Evolutionary conservation across 2,329 filamentous ascomycete species (phyloP), one percentile per base, ranked within the genome.

Genomic region (Clathrospora elynae): DNA sequence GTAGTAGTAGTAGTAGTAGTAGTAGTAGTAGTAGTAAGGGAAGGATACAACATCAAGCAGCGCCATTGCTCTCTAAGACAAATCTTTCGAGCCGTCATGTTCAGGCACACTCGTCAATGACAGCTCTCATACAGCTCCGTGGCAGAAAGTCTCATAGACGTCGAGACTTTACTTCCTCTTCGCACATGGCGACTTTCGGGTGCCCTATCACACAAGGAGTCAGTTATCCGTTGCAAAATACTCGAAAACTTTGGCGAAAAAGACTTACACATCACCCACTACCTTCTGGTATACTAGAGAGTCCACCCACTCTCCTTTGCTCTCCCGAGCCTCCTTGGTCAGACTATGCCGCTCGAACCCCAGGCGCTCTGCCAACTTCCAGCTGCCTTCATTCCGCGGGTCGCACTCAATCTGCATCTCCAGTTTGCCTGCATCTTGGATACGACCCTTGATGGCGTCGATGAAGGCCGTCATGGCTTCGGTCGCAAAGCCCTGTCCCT

Each of bases 361-460:
- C 26, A 70, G 26, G 12, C 63, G 26, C 36, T 67, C 58, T 1
- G 66, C 67, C 19, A 70, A 5, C 41, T 55, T 62, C 55, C 58
- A 57, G 19, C 62, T 62, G 6, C 49, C 46, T 5, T 39, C 46
- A 31, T 70, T 70, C 23, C 66, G 39, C 4, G 67, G 66, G 54
- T 70, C 66, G 28, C 65, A 68, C 30, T 69, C 67, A 40, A 70
- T 68, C 26, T 68, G 58, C 31, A 68, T 35, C 16, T 57, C 53
- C 8, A 63, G 3, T 16, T 45, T 47, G 7, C 42, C 40, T 3
- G 40, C 46, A 5, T 36, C 35, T 16, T 51, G 32, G 17, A 46
- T 12, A 8, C 37, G 10, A 5, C 46, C 34, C 8, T 45, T 42
- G 3, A 70, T 18, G 4, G 53, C 41, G 0, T 43, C 31, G 12